Evolutionary conservation across 305 asterid species (phyloP).

Genomic region (Fraxinus ornus): DNA sequence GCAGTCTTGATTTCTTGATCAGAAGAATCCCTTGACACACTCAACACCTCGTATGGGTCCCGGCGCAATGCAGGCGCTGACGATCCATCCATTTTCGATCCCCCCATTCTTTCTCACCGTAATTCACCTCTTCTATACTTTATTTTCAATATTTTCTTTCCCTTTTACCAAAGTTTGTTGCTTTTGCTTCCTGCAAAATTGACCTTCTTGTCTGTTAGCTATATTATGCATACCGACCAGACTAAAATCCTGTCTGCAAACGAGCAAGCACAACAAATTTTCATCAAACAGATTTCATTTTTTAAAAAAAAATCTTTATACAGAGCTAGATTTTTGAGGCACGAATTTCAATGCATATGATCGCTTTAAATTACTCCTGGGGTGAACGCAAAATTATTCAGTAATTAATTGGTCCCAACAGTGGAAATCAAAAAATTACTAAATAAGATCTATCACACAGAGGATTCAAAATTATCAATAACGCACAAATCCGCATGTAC

Average conservation of each 20-base stretch:
- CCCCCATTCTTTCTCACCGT: conserved; percentile 43
- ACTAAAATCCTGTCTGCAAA: conserved; percentile 44
- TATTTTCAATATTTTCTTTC: neutral
- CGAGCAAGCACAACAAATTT: conserved; percentile 35
- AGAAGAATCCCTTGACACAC: conserved; percentile 78
- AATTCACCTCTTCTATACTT: neutral
- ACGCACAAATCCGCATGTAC: neutral
- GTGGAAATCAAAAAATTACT: neutral
- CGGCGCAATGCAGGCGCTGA: conserved; percentile 65
- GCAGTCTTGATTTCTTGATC: conserved; percentile 98
- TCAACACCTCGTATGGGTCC: conserved; percentile 94
- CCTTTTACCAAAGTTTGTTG: neutral
- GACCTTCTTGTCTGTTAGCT: conserved; percentile 15
- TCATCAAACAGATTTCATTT: conserved; percentile 9
- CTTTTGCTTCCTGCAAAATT: conserved; percentile 1
- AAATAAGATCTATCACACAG: neutral
- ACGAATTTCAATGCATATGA: conserved; percentile 37
- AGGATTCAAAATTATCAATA: neutral
- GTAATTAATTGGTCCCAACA: neutral
- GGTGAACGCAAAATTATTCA: conserved; percentile 19
- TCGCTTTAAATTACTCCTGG: conserved; percentile 21
- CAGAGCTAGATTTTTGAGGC: conserved; percentile 23
- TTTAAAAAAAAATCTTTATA: neutral
- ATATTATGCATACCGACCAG: conserved; percentile 24
- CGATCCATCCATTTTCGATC: conserved; percentile 70